Percentiles rank a stretch among this genome's conserved stretches.
Conservation (phyloP, 129 eudicot genomes). For the Gnaphalium uliginosum region DNA sequence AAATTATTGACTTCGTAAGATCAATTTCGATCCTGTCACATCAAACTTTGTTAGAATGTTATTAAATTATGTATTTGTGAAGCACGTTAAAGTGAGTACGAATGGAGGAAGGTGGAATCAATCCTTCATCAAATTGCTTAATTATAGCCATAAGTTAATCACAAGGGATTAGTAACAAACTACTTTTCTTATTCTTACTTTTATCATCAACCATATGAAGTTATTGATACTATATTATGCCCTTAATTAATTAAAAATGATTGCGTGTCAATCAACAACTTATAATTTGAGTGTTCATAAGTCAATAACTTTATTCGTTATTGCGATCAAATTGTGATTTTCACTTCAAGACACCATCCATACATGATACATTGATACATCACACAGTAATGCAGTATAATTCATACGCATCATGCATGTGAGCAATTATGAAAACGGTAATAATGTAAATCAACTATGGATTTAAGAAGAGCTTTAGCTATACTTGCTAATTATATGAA, state of each 20-base stretch:
- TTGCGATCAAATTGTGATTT: conserved; percentile 22
- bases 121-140: conserved; percentile 22
- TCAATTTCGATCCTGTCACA: too few species aligned
- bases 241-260: background rate
- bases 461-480: too few species aligned
- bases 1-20: too few species aligned
- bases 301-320: conserved; percentile 15
- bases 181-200: conserved; percentile 12
- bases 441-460: too few species aligned
- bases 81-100: conserved; percentile 19
- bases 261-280: conserved; percentile 23
- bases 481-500: too few species aligned
- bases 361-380: background rate
- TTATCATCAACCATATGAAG: conserved; percentile 18
- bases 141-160: conserved; percentile 28
- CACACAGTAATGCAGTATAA: too few species aligned
- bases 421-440: too few species aligned
- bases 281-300: conserved; percentile 11
- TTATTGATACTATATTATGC: background rate
- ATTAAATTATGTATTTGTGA: background rate
- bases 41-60: conserved; percentile 15
- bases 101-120: conserved; percentile 25
- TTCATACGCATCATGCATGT: background rate
- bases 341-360: conserved; percentile 17
- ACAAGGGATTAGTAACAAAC: conserved; percentile 25